Base-by-base conservation (phyloP, 2,329 filamentous ascomycete species). In the Pezicula radicicola region DNA sequence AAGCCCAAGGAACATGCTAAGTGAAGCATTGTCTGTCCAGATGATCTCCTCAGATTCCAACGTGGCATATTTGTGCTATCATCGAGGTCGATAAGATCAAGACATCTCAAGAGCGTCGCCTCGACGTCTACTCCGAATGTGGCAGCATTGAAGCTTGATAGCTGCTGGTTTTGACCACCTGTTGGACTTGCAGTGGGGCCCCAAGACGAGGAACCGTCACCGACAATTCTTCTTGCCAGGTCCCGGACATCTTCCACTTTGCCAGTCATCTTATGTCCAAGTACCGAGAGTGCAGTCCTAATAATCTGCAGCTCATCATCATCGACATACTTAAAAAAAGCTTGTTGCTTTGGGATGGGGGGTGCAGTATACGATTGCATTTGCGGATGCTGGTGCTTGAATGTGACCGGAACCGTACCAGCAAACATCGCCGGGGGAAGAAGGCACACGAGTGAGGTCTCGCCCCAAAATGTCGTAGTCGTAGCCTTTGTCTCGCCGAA, bases 11-110 rank as follows among this genome's bases (percentile, higher is more conserved):
- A 87, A 60, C 85, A 89, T 2, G 88, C 89, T 55, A 92, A 75
- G 63, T 94, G 89, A 55, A 95, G 78, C 78, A 95, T 86, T 1
- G 88, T 91, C 64, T 93, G 88, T 0, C 89, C 89, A 12, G 83
- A 88, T 1, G 80, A 71, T 60, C 74, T 72, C 52, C 78, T 79
- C 47, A 87, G 72, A 63, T 94, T 88, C 55, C 89, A 81, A 25
- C 79, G 80, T 13, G 87, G 81, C 60, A 79, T 77, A 55, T 87
- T 78, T 4, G 84, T 79, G 63, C 81, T 90, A 60, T 91, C 86
- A 64, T 91, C 87, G 25, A 91, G 75, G 65, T 93, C 89, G 62
- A 92, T 86, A 42, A 90, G 76, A 60, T 93, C 88, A n/a, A 94
- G 74, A 52, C 88, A 84, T 59, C 81, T 85, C 58, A 94, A 73